Conservation (phyloP, 768 basidiomycete species). For the Russula vinacea region DNA sequence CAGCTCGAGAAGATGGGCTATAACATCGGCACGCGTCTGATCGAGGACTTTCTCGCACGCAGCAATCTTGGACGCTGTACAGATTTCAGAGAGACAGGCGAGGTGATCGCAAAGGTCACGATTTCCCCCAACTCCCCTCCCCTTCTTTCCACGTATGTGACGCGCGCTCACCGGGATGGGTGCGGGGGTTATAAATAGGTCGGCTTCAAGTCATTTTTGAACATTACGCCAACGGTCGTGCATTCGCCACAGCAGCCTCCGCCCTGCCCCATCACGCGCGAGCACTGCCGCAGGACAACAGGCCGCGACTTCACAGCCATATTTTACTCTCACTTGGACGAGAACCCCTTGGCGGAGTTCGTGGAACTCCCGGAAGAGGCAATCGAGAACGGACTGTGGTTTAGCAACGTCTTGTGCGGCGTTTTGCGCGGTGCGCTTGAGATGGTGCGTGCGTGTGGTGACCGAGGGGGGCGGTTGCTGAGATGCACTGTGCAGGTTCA, state of each 20-base stretch:
- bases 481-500: conserved; percentile 63
- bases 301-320: conserved; percentile 42
- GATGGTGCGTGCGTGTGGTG: conserved; percentile 71
- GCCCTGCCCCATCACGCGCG: conserved; percentile 45
- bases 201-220: conserved; percentile 96
- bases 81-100: conserved; percentile 92
- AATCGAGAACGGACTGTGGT: conserved; percentile 91
- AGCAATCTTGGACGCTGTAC: conserved; percentile 88
- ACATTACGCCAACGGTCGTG: conserved; percentile 79
- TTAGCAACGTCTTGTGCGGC: conserved; percentile 93
- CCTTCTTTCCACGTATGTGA: conserved; percentile 11
- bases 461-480: conserved; percentile 10
- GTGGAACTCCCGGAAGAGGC: conserved; percentile 94
- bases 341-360: conserved; percentile 96
- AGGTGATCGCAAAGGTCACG: conserved; percentile 86
- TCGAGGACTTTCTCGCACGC: conserved; percentile 95
- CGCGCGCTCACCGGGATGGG: not conserved
- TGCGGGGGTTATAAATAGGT: conserved; percentile 56
- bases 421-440: conserved; percentile 90
- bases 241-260: conserved; percentile 51
- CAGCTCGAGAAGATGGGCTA: conserved; percentile 99
- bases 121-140: not conserved
- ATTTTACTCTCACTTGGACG: conserved; percentile 88
- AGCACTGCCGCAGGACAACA: conserved; percentile 38
- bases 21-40: conserved; percentile 92